Conservation (phyloP, 2,329 filamentous ascomycete species). For the Lojkania enalia region DNA sequence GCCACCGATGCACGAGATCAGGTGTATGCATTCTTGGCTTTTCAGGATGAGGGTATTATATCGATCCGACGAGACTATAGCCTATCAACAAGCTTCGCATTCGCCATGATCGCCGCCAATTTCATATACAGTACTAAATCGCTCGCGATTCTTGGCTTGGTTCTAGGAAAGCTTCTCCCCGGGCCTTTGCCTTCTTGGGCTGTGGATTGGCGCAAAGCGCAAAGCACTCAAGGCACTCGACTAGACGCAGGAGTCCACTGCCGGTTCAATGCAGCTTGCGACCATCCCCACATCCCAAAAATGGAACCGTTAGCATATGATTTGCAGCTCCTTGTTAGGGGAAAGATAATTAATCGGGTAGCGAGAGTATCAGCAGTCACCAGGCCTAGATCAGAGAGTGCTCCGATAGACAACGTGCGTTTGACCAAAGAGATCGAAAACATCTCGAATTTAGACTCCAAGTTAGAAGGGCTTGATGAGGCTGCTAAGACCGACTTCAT, state of each 20-base stretch:
- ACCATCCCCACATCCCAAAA: background rate
- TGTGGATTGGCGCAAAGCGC: background rate
- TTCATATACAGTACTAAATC: background rate
- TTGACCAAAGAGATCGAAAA: background rate
- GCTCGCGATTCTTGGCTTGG: background rate
- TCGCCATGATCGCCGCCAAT: background rate
- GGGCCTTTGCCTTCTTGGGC: background rate
- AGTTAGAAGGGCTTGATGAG: background rate
- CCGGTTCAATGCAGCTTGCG: background rate
- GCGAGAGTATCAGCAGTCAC: background rate
- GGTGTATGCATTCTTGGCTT: background rate
- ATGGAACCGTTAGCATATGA: background rate
- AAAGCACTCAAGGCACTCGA: background rate
- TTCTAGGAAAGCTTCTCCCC: background rate
- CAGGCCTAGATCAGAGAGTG: background rate
- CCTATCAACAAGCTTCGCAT: background rate
- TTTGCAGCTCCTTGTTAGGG: background rate
- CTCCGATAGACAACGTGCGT: background rate
- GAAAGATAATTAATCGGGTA: background rate
- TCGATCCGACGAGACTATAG: background rate
- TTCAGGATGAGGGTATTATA: background rate
- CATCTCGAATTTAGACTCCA: background rate
- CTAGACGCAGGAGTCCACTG: background rate
- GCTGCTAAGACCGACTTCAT: background rate
- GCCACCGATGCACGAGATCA: background rate